These are phyloP conservation scores for Iris pallida DNA, from an alignment of 116 monocot genomes.

Conservation along the genomic window DNA sequence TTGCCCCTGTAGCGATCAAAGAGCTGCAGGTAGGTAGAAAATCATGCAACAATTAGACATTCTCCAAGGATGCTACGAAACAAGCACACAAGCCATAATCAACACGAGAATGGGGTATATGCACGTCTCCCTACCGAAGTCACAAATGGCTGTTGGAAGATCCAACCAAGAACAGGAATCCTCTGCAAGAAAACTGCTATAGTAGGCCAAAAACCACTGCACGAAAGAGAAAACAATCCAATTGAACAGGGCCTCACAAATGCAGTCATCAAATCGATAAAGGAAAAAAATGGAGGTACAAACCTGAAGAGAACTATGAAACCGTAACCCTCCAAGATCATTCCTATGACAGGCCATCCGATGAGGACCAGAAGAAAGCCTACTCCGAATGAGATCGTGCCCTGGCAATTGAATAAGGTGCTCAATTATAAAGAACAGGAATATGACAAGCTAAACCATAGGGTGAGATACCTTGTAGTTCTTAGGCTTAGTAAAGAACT, in stretches of 20 bases:
- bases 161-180: constrained; percentile 85
- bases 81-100: too few relatives aligned
- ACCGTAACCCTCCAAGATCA: constrained; percentile 91
- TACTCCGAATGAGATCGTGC: constrained; percentile 78
- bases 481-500: constrained; percentile 85
- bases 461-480: constrained; percentile 66
- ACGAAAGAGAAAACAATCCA: background rate
- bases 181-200: constrained; percentile 86
- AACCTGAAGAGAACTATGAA: constrained; percentile 93
- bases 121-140: constrained; percentile 52
- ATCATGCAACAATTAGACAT: background rate
- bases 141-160: constrained; percentile 88
- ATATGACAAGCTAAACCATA: background rate
- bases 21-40: constrained; percentile 26
- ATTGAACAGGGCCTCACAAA: background rate
- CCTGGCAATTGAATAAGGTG: constrained; percentile 32
- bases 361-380: constrained; percentile 84
- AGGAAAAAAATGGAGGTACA: background rate
- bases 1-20: constrained; percentile 54
- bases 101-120: background rate
- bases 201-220: constrained; percentile 97
- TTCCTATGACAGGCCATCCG: constrained; percentile 84
- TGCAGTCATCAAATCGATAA: background rate
- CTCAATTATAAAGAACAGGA: background rate
- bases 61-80: too few relatives aligned